These are phyloP conservation scores for Candida schatavii DNA, from an alignment of 805 yeast genomes.

Conservation along the genomic window DNA sequence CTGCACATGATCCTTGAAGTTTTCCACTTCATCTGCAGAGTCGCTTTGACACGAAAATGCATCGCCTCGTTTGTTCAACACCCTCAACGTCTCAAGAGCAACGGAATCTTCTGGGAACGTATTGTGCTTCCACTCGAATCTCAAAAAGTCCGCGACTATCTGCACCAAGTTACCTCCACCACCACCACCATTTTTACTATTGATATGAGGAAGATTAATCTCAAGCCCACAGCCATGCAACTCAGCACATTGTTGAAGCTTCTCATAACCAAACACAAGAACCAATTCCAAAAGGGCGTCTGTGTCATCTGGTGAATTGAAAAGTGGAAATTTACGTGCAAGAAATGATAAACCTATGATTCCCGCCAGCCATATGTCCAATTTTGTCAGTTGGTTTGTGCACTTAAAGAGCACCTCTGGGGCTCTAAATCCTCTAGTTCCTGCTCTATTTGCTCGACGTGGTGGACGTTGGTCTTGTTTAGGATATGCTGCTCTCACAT, in stretches of 20 bases:
- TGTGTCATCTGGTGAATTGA: slow-evolving; percentile 88
- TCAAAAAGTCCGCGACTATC: slow-evolving; percentile 25
- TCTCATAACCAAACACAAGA: slow-evolving; percentile 70
- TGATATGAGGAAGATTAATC: slow-evolving; percentile 23
- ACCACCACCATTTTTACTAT: slow-evolving; percentile 19
- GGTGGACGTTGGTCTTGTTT: slow-evolving; percentile 87
- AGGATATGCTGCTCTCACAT: slow-evolving; percentile 58
- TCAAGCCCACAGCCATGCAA: slow-evolving; percentile 89
- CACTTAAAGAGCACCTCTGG: slow-evolving; percentile 91
- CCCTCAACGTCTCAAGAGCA: slow-evolving; percentile 59
- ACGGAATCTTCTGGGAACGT: slow-evolving; percentile 71
- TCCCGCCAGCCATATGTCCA: slow-evolving; percentile 93
- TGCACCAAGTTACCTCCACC: slow-evolving; percentile 32
- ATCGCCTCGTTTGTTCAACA: slow-evolving; percentile 43
- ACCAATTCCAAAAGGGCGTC: slow-evolving; percentile 89
- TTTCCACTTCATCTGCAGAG: slow-evolving; percentile 14
- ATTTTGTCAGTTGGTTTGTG: slow-evolving; percentile 72
- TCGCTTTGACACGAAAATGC: slow-evolving; percentile 23
- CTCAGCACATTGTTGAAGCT: slow-evolving; percentile 72
- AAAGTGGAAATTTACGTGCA: slow-evolving; percentile 83
- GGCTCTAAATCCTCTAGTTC: slow-evolving; percentile 92
- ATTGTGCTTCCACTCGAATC: slow-evolving; percentile 48
- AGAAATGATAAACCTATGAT: slow-evolving; percentile 78
- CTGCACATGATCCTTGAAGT: slow-evolving; percentile 40
- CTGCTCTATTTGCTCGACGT: slow-evolving; percentile 94